Conservation (phyloP, 805 yeast species). For the Millerozyma acaciae region DNA sequence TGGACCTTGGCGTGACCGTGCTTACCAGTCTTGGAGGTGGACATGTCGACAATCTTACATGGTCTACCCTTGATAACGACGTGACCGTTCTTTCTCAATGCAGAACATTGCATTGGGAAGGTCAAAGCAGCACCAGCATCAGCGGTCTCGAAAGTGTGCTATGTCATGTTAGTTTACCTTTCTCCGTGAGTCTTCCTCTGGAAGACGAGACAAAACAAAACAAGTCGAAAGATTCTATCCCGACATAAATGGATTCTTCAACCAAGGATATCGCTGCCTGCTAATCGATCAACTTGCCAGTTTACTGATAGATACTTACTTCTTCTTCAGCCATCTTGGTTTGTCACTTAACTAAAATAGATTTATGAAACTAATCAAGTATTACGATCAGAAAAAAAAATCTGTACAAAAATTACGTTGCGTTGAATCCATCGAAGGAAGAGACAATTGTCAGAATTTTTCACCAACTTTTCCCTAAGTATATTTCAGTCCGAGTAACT, state of each 20-base stretch:
- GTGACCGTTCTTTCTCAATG: constrained; percentile 99
- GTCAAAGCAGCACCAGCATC: constrained; percentile 98
- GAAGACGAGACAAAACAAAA: too few relatives aligned
- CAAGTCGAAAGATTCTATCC: neutral
- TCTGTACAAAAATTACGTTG: neutral
- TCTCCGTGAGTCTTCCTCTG: neutral
- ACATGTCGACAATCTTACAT: constrained; percentile 99
- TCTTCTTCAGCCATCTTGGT: constrained; percentile 11
- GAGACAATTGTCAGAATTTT: constrained; percentile 5
- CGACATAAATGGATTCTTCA: neutral
- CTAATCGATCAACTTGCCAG: neutral
- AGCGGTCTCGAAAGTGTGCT: constrained; percentile 96
- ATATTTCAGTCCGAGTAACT: too few relatives aligned
- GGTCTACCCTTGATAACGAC: constrained; percentile 99
- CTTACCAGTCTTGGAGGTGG: constrained; percentile 99
- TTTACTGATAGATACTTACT: constrained; percentile 5
- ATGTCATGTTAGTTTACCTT: constrained; percentile 4
- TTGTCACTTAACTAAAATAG: neutral
- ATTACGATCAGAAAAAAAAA: constrained; percentile 1
- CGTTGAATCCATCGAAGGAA: constrained; percentile 3
- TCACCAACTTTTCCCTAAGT: too few relatives aligned
- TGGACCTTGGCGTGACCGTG: constrained; percentile 99
- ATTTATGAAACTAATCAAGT: neutral
- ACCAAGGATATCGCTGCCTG: neutral
- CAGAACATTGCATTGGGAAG: constrained; percentile 99